phyloP scores from a whole-genome alignment of 73 alveolate genomes.

The Paramecium sexaurelia region DNA sequence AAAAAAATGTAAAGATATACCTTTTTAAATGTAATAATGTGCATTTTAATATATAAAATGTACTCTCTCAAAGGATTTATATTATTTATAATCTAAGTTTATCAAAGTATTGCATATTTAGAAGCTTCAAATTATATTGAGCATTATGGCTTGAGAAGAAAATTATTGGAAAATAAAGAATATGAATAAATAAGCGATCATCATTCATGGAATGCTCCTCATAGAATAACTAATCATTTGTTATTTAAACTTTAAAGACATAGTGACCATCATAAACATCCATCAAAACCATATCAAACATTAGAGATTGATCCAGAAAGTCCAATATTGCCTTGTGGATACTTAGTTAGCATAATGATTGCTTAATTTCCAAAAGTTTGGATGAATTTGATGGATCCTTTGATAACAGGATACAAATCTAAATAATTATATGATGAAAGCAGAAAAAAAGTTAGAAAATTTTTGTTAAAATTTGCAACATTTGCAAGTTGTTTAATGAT shows the following conservation, averaged over 20 bases:
- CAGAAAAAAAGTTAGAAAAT: background rate
- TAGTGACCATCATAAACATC: conserved; percentile 87
- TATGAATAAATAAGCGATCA: conserved; percentile 73
- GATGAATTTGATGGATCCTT: conserved; percentile 67
- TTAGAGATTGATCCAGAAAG: conserved; percentile 69
- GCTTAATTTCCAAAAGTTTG: conserved; percentile 77
- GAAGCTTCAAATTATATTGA: conserved; percentile 80
- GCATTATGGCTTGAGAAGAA: conserved; percentile 84
- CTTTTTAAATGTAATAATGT: conserved; percentile 61
- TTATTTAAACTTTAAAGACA: conserved; percentile 84
- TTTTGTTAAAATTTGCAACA: background rate
- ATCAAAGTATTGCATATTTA: conserved; percentile 52
- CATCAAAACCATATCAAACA: conserved; percentile 80
- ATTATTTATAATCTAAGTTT: conserved; percentile 56
- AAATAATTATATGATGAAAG: background rate
- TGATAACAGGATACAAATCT: background rate
- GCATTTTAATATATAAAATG: conserved; percentile 43
- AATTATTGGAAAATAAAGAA: conserved; percentile 63
- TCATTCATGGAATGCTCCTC: conserved; percentile 93
- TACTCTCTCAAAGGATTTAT: conserved; percentile 69
- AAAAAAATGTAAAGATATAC: conserved; percentile 17
- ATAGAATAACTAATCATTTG: conserved; percentile 72
- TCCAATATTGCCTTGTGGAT: conserved; percentile 84
- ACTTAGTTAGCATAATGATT: conserved; percentile 64
- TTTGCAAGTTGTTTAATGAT: background rate